Conservation (phyloP, 768 basidiomycete genomes). For the Tricholoma furcatifolium region DNA sequence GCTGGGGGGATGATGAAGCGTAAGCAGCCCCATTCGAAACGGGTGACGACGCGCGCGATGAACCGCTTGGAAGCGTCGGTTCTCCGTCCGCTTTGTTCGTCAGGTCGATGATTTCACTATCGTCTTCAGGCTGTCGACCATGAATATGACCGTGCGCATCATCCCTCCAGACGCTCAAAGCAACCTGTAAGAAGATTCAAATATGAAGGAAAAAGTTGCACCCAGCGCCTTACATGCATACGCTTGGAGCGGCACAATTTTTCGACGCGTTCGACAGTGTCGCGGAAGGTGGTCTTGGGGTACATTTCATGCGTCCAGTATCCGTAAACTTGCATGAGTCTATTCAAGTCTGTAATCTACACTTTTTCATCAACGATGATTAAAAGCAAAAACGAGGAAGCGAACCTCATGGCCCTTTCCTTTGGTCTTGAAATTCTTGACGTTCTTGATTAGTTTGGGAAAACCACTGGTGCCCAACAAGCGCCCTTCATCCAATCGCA, state of each 20-base stretch:
- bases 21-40: slow-evolving; percentile 26
- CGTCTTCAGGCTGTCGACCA: slow-evolving; percentile 20
- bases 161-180: slow-evolving; percentile 76
- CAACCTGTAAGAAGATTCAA: slow-evolving; percentile 43
- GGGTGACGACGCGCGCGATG: slow-evolving; percentile 18
- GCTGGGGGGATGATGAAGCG: slow-evolving; percentile 32
- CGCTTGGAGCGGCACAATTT: slow-evolving; percentile 83
- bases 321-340: slow-evolving; percentile 82
- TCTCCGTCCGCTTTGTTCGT: slow-evolving; percentile 26
- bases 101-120: slow-evolving; percentile 18
- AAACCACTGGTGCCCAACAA: slow-evolving; percentile 77
- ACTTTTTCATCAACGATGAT: background rate
- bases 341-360: slow-evolving; percentile 78
- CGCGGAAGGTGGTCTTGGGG: slow-evolving; percentile 84
- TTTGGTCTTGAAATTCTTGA: slow-evolving; percentile 75
- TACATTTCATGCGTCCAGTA: slow-evolving; percentile 95
- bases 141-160: slow-evolving; percentile 45
- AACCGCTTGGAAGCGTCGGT: slow-evolving; percentile 8
- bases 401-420: slow-evolving; percentile 93
- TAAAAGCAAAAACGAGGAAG: slow-evolving; percentile 1
- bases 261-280: slow-evolving; percentile 85
- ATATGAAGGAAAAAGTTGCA: background rate
- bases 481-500: slow-evolving; percentile 73
- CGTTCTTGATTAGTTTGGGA: slow-evolving; percentile 71
- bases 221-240: slow-evolving; percentile 63